A percentile compares a stretch with the other conserved stretches of the same genome.
Evolutionary conservation across 2,329 filamentous ascomycete species (phyloP).

Genomic region (Calonectria pteridis): DNA sequence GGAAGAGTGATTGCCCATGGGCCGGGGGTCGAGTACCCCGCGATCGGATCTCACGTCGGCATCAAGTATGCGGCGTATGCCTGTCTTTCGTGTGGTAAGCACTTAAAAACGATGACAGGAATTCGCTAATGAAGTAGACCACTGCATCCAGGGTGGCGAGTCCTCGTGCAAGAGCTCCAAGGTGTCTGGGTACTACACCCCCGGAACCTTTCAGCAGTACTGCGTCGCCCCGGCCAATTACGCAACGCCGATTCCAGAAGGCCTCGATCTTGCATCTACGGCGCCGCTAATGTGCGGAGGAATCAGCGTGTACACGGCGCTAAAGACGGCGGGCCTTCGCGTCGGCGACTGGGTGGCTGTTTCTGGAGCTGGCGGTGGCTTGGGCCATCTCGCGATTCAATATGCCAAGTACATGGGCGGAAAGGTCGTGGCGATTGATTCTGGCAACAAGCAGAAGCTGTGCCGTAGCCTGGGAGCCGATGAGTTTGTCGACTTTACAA

Average conservation of each 20-base stretch:
- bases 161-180: constrained; percentile 20
- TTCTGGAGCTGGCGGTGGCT: constrained; percentile 48
- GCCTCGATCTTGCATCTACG: constrained; percentile 11
- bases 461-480: constrained; percentile 40
- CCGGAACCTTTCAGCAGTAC: constrained; percentile 28
- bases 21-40: constrained; percentile 4
- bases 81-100: constrained; percentile 24
- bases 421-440: constrained; percentile 45
- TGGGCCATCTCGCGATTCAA: constrained; percentile 47
- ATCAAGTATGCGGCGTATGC: constrained; percentile 22
- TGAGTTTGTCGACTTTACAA: constrained; percentile 21
- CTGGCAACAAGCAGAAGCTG: constrained; percentile 40
- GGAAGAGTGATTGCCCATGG: constrained; percentile 16
- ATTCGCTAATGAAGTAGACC: not conserved
- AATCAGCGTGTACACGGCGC: constrained; percentile 21
- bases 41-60: constrained; percentile 18
- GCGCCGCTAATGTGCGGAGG: constrained; percentile 29
- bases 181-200: constrained; percentile 24
- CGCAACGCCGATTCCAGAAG: constrained; percentile 12
- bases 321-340: constrained; percentile 21
- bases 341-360: constrained; percentile 45
- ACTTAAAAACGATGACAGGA: not conserved
- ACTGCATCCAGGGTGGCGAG: constrained; percentile 26
- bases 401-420: constrained; percentile 47
- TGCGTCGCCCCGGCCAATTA: constrained; percentile 18